Evolutionary conservation across 768 basidiomycete species (phyloP).

Genomic region (Tricholoma flavovirens): DNA sequence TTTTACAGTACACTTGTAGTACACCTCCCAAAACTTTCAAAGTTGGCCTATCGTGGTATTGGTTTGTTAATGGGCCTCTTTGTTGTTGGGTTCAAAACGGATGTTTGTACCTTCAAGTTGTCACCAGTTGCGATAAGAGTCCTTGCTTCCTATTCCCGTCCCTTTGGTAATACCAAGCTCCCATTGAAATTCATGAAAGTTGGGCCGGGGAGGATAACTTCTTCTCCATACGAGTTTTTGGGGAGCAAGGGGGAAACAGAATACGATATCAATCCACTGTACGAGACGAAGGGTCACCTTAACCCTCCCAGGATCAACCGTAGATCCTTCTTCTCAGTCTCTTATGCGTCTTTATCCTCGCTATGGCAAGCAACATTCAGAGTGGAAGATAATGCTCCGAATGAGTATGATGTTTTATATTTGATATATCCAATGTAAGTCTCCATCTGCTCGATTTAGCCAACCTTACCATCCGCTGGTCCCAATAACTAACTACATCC

Average conservation of each 20-base stretch:
- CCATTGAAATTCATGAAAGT: slow-evolving; percentile 8
- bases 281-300: not conserved
- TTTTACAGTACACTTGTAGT: slow-evolving; percentile 7
- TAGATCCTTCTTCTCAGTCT: not conserved
- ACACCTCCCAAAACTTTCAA: not conserved
- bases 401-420: not conserved
- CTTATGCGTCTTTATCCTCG: not conserved
- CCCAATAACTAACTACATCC: slow-evolving; percentile 10
- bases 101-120: slow-evolving; percentile 15
- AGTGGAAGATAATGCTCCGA: not conserved
- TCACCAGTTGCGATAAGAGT: slow-evolving; percentile 18
- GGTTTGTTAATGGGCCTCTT: slow-evolving; percentile 9
- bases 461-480: slow-evolving; percentile 2
- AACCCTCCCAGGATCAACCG: not conserved
- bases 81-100: slow-evolving; percentile 11
- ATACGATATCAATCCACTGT: slow-evolving; percentile 7
- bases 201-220: not conserved
- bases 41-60: slow-evolving; percentile 13
- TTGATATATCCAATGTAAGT: not conserved
- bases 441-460: not conserved
- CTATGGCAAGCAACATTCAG: not conserved
- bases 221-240: not conserved
- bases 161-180: slow-evolving; percentile 2
- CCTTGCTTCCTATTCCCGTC: slow-evolving; percentile 10
- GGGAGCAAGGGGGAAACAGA: slow-evolving; percentile 1